Evolutionary conservation across 2,329 filamentous ascomycete species (phyloP), one percentile per base, ranked within the genome.

Genomic region (Trichoderma oligosporum): DNA sequence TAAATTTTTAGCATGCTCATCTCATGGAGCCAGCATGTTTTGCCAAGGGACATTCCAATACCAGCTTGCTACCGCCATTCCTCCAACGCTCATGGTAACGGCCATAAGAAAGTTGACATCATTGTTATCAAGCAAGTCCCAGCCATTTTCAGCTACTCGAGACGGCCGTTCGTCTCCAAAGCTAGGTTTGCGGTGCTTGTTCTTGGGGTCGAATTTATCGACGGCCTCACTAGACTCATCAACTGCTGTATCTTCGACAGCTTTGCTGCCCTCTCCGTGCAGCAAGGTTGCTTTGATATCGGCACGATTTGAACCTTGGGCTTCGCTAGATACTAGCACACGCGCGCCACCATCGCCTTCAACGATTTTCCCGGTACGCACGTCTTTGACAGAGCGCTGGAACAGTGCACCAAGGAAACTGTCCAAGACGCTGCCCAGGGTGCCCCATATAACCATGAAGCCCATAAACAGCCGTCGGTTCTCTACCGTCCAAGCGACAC

Each of bases 21-120:
- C 36, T 57, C 27, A 59, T 4, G 53, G 31, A 35, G 46, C 24
- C 1, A 54, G 16, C 11, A 60, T 54, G 18, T 29, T 58, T 42
- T 60, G 55, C 42, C 56, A 39, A 12, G 82, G 78, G 22, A 85
- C 66, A 4, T 73, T 76, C 84, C 84, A 87, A 59, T 81, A 78
- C 81, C 79, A 84, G 42, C 78, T 74, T 27, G 82, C 84, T 31
- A 83, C 72, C 0, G 74, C 76, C 83, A 97, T 95, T 4, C 86
- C 88, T 4, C 86, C 83, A 16, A 91, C 62, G 68, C 89, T 96
- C 82, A 96, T 92, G 4, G 79, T 78, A 12, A 83, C 79, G 0
- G 93, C 92, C 93, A 97, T 97, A 57, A 93, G 71, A 58, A 97
- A 83, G 71, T 99, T 99, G 65, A 99, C 91, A 55, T 89, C 88